Evolutionary conservation across 331 rosid genomes (phyloP).

Genomic region (Ulmus americana): DNA sequence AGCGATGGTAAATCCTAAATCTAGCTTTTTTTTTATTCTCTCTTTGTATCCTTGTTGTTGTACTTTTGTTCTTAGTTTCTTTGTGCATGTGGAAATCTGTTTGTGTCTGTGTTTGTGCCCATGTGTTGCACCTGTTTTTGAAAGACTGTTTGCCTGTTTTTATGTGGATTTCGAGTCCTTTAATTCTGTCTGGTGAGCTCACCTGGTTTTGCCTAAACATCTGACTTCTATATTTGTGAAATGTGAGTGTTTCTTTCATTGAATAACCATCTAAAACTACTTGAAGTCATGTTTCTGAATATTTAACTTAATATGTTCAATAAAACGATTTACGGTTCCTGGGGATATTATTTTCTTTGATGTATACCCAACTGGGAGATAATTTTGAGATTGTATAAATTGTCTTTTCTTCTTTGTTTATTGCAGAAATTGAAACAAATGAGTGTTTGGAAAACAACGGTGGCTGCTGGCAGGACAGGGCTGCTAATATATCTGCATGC

Average conservation of each 20-base stretch:
- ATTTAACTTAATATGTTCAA: not conserved
- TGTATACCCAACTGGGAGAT: too few relatives aligned
- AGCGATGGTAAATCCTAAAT: slow-evolving; percentile 50
- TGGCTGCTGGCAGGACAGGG: slow-evolving; percentile 84
- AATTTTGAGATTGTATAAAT: slow-evolving; percentile 6
- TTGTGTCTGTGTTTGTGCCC: not conserved
- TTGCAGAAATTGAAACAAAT: slow-evolving; percentile 74
- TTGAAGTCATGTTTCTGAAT: not conserved
- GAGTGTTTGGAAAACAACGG: slow-evolving; percentile 89
- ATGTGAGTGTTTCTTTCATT: too few relatives aligned
- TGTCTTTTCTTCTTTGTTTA: slow-evolving; percentile 16
- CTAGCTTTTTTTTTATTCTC: not conserved
- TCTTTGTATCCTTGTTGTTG: not conserved
- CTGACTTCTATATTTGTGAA: not conserved
- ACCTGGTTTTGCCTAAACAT: not conserved
- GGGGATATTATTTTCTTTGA: not conserved
- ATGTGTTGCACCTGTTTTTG: not conserved
- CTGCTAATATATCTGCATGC: slow-evolving; percentile 85
- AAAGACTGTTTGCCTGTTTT: not conserved
- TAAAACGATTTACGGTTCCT: not conserved
- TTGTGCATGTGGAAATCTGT: not conserved
- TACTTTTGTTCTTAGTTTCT: not conserved
- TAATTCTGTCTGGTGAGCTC: not conserved
- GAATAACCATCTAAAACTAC: not conserved
- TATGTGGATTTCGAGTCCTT: not conserved